Evolutionary conservation across 306 rosid genomes (phyloP), one percentile per base, ranked within the genome.

Genomic region (Alnus glutinosa): DNA sequence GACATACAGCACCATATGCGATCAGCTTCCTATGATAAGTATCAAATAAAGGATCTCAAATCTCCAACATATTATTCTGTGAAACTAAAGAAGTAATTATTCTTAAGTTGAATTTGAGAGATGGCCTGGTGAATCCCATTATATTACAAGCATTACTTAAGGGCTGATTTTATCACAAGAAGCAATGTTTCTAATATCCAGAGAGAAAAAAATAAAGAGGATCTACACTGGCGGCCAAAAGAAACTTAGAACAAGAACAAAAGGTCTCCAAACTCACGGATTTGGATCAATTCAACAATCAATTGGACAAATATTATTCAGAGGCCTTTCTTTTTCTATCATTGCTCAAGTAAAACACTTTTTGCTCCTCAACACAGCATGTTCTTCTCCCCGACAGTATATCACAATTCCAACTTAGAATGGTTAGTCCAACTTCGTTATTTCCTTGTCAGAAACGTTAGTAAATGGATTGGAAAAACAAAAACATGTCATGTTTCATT

Each of bases 401-500:
- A 55, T 55, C n/a, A 55, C n/a, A n/a, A 19, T 55, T 6, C 30
- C 59, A 55, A 55, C 28, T 55, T 54, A 16, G n/a, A 54, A 54
- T 54, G n/a, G n/a, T 4, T 15, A 54, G 59, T 54, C 58, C 59
- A 54, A 54, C 23, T 54, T 54, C 19, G 64, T 28, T 23, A 58
- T 58, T 34, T 58, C 64, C 64, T 23, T 58, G 34, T 23, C 59
- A 58, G 51, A 58, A 71, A 28, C 4, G 8, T 13, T 10, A n/a
- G 18, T 46, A 5, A 10, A 58, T 52, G 37, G 59, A 55, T 48
- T 73, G 62, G 13, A 69, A 76, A 62, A 71, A 72, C 55, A 57
- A 72, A 32, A n/a, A 19, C 36, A 70, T 61, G 57, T 69, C 32
- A 58, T 16, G 58, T 73, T 61, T 51, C 71, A 47, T 46, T 50